Conservation (phyloP, 108 stramenopile genomes). For the Cyclostephanos invisitatus region DNA sequence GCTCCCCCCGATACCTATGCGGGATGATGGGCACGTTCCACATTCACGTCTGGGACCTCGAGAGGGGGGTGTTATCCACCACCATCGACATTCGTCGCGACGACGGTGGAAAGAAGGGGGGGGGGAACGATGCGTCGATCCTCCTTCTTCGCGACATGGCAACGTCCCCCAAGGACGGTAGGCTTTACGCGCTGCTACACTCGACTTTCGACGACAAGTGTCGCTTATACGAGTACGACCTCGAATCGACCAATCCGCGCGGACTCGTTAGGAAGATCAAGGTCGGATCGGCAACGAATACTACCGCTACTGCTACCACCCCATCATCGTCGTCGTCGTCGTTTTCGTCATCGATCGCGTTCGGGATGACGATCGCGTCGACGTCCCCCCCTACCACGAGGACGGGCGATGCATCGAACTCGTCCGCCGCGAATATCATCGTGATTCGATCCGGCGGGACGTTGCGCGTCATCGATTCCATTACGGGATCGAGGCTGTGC, state of each 20-base stretch:
- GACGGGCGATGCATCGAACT: too few relatives aligned
- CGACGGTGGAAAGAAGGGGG: background rate
- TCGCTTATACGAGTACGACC: constrained; percentile 43
- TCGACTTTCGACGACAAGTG: constrained; percentile 13
- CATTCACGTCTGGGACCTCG: constrained; percentile 35
- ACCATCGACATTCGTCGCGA: constrained; percentile 21
- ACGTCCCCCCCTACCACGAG: too few relatives aligned
- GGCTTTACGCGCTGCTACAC: constrained; percentile 20
- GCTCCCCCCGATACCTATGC: constrained; percentile 11
- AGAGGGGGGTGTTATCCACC: constrained; percentile 36
- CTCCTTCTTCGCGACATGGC: constrained; percentile 25
- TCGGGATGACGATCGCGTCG: background rate
- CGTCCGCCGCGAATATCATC: constrained; percentile 6
- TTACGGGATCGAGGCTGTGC: constrained; percentile 28
- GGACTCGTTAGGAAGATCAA: constrained; percentile 50
- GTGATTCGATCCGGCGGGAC: constrained; percentile 21
- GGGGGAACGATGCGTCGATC: background rate
- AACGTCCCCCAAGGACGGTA: background rate
- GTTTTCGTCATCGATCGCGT: background rate
- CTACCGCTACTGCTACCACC: background rate
- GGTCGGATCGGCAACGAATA: constrained; percentile 23
- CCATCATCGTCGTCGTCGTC: background rate
- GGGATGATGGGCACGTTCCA: constrained; percentile 14
- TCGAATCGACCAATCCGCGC: constrained; percentile 8
- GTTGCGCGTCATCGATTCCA: constrained; percentile 17